These are phyloP conservation scores for Betula pendula DNA, from an alignment of 306 rosid genomes.

Conservation along the genomic window DNA sequence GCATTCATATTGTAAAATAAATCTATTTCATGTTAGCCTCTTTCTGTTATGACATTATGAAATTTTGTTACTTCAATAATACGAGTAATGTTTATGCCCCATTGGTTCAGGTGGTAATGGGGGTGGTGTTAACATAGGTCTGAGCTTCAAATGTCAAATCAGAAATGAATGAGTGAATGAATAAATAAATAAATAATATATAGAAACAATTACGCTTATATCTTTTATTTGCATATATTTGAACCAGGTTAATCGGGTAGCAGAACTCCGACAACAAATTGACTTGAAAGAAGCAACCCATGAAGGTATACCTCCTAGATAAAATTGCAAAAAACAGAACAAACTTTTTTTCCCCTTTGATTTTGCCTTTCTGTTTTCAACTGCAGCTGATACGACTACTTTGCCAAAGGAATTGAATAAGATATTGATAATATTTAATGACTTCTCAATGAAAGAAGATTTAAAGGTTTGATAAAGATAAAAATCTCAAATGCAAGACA, in stretches of 20 bases:
- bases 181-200: background rate
- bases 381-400: background rate
- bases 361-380: background rate
- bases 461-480: background rate
- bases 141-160: background rate
- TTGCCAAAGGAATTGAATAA: background rate
- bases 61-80: background rate
- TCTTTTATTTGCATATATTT: constrained; percentile 11
- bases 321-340: constrained; percentile 13
- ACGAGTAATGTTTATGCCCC: background rate
- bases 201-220: background rate
- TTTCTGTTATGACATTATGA: background rate
- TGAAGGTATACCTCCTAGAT: constrained; percentile 59
- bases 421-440: background rate
- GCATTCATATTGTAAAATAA: background rate
- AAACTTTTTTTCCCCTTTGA: background rate
- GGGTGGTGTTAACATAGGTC: background rate
- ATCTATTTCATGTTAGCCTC: background rate
- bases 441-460: background rate
- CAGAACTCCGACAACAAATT: constrained; percentile 66
- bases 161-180: background rate
- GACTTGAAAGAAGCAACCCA: constrained; percentile 56
- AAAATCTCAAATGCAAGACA: background rate
- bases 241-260: constrained; percentile 66
- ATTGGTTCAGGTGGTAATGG: background rate